Conservation (phyloP, 1,139 yeast genomes). For the Scheffersomyces lignicola region DNA sequence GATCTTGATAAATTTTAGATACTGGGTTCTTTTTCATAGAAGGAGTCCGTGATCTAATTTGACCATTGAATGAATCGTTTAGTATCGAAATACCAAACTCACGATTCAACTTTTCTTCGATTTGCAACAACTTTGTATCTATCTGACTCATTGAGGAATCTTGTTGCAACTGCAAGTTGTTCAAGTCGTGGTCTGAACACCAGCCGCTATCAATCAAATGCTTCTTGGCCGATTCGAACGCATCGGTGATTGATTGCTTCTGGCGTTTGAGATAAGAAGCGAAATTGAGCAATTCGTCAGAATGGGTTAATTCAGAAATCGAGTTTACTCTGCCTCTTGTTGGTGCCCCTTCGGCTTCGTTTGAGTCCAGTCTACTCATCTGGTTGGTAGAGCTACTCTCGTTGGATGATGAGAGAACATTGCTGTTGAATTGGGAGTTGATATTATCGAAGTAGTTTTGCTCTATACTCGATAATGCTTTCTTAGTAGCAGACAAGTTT, state of each 20-base stretch:
- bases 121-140: constrained; percentile 33
- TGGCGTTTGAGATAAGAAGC: constrained; percentile 31
- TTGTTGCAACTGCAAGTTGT: constrained; percentile 39
- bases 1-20: neutral
- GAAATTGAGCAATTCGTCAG: constrained; percentile 36
- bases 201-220: constrained; percentile 42
- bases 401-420: constrained; percentile 9
- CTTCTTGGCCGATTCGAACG: constrained; percentile 36
- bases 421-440: constrained; percentile 10
- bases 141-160: constrained; percentile 31
- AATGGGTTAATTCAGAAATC: constrained; percentile 24
- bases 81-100: constrained; percentile 26
- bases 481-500: constrained; percentile 29
- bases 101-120: constrained; percentile 30
- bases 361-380: constrained; percentile 1
- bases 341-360: neutral
- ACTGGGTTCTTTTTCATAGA: constrained; percentile 1
- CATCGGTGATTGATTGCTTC: constrained; percentile 32
- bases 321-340: constrained; percentile 12
- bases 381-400: constrained; percentile 5
- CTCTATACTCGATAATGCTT: constrained; percentile 33
- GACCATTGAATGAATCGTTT: constrained; percentile 4
- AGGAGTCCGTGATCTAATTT: constrained; percentile 1
- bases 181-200: constrained; percentile 47
- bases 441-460: constrained; percentile 34